phyloP scores from a whole-genome alignment of 345 rosid species.

The Geranium rotundifolium region DNA sequence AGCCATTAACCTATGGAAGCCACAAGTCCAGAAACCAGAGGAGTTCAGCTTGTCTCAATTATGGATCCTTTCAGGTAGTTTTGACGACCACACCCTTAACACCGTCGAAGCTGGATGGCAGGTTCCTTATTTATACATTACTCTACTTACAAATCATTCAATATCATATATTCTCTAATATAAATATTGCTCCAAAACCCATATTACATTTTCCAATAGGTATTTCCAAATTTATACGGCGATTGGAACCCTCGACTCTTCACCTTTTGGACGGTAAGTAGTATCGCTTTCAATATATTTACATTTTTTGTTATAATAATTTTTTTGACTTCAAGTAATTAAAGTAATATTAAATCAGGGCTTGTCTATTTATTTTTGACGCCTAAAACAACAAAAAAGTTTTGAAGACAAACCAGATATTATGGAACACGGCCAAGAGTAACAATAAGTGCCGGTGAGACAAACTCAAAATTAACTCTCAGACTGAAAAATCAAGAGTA shows the following conservation, averaged over 20 bases:
- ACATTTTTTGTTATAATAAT: no score
- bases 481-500: no score
- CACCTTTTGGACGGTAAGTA: constrained; percentile 28
- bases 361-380: no score
- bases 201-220: constrained; percentile 6
- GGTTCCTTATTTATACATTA: neutral
- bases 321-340: no score
- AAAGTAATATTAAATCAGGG: no score
- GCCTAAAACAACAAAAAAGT: no score
- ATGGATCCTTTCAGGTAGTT: constrained; percentile 20
- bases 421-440: no score
- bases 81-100: constrained; percentile 15
- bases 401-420: no score
- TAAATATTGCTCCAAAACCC: neutral
- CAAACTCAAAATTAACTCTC: no score
- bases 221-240: constrained; percentile 19
- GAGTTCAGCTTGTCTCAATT: constrained; percentile 28
- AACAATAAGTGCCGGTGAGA: no score
- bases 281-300: no score
- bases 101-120: constrained; percentile 28
- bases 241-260: constrained; percentile 22
- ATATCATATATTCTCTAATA: neutral
- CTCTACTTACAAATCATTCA: neutral
- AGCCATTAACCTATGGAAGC: no score
- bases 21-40: constrained; percentile 3